phyloP scores from a whole-genome alignment of 306 rosid species.

The Rosa chinensis region DNA sequence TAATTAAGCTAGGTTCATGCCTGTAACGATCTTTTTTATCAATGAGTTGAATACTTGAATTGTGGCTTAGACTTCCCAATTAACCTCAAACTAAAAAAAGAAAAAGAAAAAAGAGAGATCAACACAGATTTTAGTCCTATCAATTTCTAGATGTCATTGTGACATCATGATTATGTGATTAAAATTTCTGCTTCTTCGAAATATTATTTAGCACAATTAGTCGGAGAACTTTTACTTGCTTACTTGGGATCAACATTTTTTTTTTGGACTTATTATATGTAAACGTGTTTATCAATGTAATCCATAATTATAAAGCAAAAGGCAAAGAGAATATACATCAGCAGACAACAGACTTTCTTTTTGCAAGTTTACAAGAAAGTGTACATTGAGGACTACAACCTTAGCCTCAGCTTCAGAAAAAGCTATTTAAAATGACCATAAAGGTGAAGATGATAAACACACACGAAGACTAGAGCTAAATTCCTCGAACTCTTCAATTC shows the following conservation, averaged over 20 bases:
- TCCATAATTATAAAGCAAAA: conserved; percentile 53
- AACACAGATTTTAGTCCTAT: not conserved
- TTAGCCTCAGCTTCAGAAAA: conserved; percentile 14
- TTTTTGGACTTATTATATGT: conserved; percentile 39
- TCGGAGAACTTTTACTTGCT: not conserved
- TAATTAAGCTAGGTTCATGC: too few relatives aligned
- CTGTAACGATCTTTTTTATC: too few relatives aligned
- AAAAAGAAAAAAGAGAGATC: too few relatives aligned
- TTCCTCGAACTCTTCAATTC: not conserved
- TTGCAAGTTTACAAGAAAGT: not conserved
- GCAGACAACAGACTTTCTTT: conserved; percentile 21
- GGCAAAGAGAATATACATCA: conserved; percentile 29
- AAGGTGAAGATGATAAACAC: conserved; percentile 28
- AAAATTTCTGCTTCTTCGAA: not conserved
- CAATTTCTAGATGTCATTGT: conserved; percentile 32
- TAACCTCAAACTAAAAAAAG: too few relatives aligned
- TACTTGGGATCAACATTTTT: conserved; percentile 37
- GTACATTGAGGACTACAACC: not conserved
- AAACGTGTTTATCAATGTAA: conserved; percentile 46
- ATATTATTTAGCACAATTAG: not conserved
- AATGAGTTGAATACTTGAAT: too few relatives aligned
- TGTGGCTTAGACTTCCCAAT: too few relatives aligned
- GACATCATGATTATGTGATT: conserved; percentile 43
- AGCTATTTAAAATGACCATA: conserved; percentile 42
- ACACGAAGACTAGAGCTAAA: not conserved